A percentile compares a stretch with the other conserved stretches of the same genome.
phyloP scores from a whole-genome alignment of 441 rosid species.

The Capsella rubella region DNA sequence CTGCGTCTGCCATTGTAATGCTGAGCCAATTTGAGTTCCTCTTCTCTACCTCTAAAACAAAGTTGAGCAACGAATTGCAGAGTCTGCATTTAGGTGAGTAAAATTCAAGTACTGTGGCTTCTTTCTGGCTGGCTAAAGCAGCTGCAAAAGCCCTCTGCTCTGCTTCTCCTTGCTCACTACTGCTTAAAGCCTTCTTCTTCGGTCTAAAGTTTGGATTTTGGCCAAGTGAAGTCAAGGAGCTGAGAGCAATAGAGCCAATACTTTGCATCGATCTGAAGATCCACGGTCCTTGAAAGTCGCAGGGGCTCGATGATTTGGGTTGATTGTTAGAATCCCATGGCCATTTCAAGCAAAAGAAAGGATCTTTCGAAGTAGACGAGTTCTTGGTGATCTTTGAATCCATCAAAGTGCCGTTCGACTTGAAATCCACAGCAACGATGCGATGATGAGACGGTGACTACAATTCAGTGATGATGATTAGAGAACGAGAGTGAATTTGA shows the following conservation, averaged over 20 bases:
- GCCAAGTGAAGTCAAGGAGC: slow-evolving; percentile 53
- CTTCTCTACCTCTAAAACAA: slow-evolving; percentile 71
- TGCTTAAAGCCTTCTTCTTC: slow-evolving; percentile 50
- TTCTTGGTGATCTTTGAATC: slow-evolving; percentile 23
- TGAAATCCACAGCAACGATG: neutral
- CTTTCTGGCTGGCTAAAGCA: slow-evolving; percentile 80
- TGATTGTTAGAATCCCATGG: slow-evolving; percentile 70
- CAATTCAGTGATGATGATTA: slow-evolving; percentile 3
- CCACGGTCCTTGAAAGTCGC: slow-evolving; percentile 77
- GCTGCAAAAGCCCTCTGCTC: slow-evolving; percentile 87
- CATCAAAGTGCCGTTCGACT: neutral
- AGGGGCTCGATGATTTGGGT: slow-evolving; percentile 48
- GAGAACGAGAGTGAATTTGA: neutral
- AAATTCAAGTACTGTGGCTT: slow-evolving; percentile 80
- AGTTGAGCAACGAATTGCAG: slow-evolving; percentile 74
- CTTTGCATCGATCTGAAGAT: slow-evolving; percentile 74
- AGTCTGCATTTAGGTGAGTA: slow-evolving; percentile 91
- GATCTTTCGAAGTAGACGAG: slow-evolving; percentile 45
- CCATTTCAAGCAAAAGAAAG: slow-evolving; percentile 78
- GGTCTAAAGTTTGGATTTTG: slow-evolving; percentile 16
- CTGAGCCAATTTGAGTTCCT: slow-evolving; percentile 82
- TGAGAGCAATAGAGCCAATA: slow-evolving; percentile 67
- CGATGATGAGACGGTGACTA: neutral
- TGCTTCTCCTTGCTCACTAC: slow-evolving; percentile 82
- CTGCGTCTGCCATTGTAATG: slow-evolving; percentile 96